Conservation (phyloP, 176 grass and related monocot genomes). For the Oryza glaberrima region DNA sequence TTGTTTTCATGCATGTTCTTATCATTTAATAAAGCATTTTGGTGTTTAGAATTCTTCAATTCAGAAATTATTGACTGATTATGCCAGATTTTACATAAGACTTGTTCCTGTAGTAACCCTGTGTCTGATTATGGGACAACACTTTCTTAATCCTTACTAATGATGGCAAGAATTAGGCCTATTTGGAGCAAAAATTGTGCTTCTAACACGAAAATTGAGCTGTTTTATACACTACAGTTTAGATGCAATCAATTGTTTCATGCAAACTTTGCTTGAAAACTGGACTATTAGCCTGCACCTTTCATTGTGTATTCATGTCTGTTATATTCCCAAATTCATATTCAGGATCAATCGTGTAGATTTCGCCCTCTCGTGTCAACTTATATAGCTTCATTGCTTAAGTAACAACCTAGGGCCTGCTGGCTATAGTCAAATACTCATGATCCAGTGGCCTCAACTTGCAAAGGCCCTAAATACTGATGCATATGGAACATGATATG, state of each 20-base stretch:
- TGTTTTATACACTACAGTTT: not conserved
- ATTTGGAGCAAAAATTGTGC: not conserved
- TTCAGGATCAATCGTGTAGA: not conserved
- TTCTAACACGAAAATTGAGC: not conserved
- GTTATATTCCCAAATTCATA: conserved; percentile 15
- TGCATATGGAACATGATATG: conserved; percentile 12
- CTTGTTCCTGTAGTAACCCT: not conserved
- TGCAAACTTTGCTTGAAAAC: not conserved
- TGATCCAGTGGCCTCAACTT: not conserved
- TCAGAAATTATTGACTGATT: no score
- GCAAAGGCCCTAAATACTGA: not conserved
- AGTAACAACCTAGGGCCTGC: not conserved
- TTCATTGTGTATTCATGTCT: conserved; percentile 1
- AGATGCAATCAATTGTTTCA: not conserved
- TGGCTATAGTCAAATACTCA: not conserved
- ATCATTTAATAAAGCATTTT: not conserved
- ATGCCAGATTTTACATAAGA: no score
- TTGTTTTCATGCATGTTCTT: not conserved
- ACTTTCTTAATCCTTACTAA: not conserved
- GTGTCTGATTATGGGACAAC: not conserved
- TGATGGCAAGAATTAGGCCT: not conserved
- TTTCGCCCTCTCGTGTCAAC: not conserved
- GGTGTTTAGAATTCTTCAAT: no score
- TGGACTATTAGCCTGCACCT: not conserved
- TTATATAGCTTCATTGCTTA: not conserved